Base-by-base conservation (phyloP, 2,329 filamentous ascomycete species). In the Zasmidium cellare region DNA sequence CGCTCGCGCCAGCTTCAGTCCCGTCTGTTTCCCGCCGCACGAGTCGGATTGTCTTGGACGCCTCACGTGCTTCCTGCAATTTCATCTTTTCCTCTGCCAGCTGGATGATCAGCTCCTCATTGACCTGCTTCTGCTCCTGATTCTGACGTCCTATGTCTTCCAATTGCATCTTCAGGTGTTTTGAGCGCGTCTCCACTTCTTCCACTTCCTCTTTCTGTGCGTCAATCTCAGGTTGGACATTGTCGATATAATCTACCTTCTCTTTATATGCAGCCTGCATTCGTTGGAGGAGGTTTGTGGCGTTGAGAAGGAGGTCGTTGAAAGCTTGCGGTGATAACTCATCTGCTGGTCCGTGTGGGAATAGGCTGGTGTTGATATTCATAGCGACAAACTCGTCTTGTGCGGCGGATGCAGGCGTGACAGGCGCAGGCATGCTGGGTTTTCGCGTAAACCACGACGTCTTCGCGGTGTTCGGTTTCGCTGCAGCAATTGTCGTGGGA, bases 171-270 rank as follows among this genome's bases (percentile, higher is more conserved):
- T 86, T 86, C 53, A 87, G 72, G 64, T 85, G 81, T 38, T 79
- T 75, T 14, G 82, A 78, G 7, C 84, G 77, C 41, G 82, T 84
- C 31, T 84, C 78, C 14, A 83, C 79, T 64, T 86, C 84, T 59
- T 85, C 83, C 0, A 84, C 76, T 68, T 87, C 85, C 61, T 87
- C 84, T n/a, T 78, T 76, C 63, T 84, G 81, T 11, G 81, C 80
- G 52, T 79, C 80, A 58, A 84, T 80, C 64, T 85, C 83, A 3
- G 80, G 80, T 35, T 79, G 72, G 2, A 79, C 76, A 59, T 82
- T 78, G 41, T 79, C 76, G 46, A 87, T 72, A 25, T 77, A 76
- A 53, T 79, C 76, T 1, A 75, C 76, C 57, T 81, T 77, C 59
- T 79, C 73, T 61, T 80, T 81, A 70, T 87, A 86, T 2, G 83